These are phyloP conservation scores for Trichophaea hybrida DNA, from an alignment of 2,329 filamentous ascomycete species.

Conservation along the genomic window DNA sequence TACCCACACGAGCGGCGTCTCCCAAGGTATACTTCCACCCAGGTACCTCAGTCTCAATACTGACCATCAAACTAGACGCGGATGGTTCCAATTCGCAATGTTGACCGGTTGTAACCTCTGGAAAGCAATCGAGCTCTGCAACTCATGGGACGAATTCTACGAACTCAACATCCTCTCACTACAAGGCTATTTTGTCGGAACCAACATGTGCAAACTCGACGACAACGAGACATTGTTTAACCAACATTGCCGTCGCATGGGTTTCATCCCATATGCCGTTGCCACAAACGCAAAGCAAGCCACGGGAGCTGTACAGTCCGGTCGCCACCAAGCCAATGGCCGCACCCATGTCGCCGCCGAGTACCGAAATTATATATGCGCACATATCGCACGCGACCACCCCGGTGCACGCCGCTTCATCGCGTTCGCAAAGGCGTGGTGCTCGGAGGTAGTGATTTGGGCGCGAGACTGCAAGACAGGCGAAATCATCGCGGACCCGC, in stretches of 20 bases:
- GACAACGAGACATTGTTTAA: neutral
- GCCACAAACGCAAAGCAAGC: slow-evolving; percentile 4
- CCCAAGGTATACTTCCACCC: neutral
- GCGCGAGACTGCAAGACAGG: slow-evolving; percentile 5
- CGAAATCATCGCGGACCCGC: slow-evolving; percentile 8
- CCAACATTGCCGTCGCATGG: slow-evolving; percentile 5
- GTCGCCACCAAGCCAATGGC: neutral
- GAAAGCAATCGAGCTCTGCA: slow-evolving; percentile 3
- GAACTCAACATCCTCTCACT: slow-evolving; percentile 11
- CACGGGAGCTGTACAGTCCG: slow-evolving; percentile 7
- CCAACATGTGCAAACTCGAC: neutral
- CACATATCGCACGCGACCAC: slow-evolving; percentile 9
- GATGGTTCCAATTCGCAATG: slow-evolving; percentile 15
- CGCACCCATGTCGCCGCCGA: slow-evolving; percentile 4
- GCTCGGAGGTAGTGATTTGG: slow-evolving; percentile 8
- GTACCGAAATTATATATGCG: slow-evolving; percentile 11
- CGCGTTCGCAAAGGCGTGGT: neutral
- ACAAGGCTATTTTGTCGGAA: slow-evolving; percentile 6
- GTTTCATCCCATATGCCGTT: slow-evolving; percentile 8
- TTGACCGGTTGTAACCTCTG: neutral
- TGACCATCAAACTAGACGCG: neutral
- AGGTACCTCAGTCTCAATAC: neutral
- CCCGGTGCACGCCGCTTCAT: slow-evolving; percentile 10
- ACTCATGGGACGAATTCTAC: slow-evolving; percentile 16
- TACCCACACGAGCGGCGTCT: slow-evolving; percentile 9